Percentiles rank a stretch among this genome's conserved stretches.
Evolutionary conservation across 768 basidiomycete genomes (phyloP).

Genomic region (Leucocoprinus birnbaumii): DNA sequence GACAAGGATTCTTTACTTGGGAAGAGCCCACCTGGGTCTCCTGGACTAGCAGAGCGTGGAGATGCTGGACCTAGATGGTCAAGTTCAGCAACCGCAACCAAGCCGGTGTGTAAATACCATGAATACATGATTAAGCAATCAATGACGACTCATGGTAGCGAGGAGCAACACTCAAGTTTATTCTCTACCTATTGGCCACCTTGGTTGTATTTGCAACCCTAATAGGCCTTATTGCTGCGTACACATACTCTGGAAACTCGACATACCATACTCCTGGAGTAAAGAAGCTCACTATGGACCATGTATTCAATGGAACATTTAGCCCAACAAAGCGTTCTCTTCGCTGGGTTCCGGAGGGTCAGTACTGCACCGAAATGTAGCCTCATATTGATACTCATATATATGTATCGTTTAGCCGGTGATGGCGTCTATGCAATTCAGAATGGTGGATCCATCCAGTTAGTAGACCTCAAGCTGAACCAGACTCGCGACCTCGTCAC

Average conservation of each 20-base stretch:
- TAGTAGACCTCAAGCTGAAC: constrained; percentile 81
- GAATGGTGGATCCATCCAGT: constrained; percentile 61
- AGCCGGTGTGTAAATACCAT: not conserved
- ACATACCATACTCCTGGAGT: constrained; percentile 50
- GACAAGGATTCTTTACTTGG: constrained; percentile 64
- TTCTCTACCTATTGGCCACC: constrained; percentile 57
- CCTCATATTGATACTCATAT: not conserved
- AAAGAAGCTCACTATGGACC: constrained; percentile 79
- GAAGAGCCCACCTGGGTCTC: constrained; percentile 32
- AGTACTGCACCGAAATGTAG: constrained; percentile 18
- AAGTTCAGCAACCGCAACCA: constrained; percentile 1
- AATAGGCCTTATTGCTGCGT: constrained; percentile 79
- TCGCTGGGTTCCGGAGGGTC: constrained; percentile 93
- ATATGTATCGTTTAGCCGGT: constrained; percentile 59
- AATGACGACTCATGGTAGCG: not conserved
- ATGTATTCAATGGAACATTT: constrained; percentile 93
- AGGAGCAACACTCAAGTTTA: constrained; percentile 46
- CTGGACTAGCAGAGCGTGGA: constrained; percentile 29
- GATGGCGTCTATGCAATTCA: constrained; percentile 86
- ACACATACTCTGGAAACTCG: constrained; percentile 59
- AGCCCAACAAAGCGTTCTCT: constrained; percentile 39
- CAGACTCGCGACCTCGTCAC: constrained; percentile 59
- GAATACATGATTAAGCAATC: not conserved
- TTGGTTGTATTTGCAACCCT: constrained; percentile 59
- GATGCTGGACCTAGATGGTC: constrained; percentile 19